These are phyloP conservation scores for Carex littledalei DNA, from an alignment of 176 grass and related monocot genomes.

Conservation along the genomic window DNA sequence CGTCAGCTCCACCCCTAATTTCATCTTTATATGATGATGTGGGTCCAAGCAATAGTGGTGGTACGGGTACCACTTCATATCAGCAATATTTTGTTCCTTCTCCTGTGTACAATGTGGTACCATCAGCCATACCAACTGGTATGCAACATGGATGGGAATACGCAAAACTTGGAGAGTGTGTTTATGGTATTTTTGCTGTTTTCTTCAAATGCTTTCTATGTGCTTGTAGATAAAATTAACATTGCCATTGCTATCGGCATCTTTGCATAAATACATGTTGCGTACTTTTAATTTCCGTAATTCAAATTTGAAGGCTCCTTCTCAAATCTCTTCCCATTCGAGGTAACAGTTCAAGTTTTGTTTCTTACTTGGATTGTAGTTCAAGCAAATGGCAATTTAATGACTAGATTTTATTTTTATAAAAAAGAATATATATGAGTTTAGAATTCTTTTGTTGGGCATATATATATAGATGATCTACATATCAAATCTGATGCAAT, in stretches of 20 bases:
- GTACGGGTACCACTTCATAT: slow-evolving; percentile 7
- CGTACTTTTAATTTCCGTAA: neutral
- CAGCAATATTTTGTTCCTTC: slow-evolving; percentile 33
- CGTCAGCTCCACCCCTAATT: slow-evolving; percentile 10
- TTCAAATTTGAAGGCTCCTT: neutral
- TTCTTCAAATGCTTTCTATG: slow-evolving; percentile 6
- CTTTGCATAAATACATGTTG: neutral
- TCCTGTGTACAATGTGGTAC: slow-evolving; percentile 6
- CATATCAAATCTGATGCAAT: neutral
- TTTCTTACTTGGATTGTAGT: neutral
- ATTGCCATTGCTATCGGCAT: neutral
- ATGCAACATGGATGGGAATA: neutral
- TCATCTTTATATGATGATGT: neutral
- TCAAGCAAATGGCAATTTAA: neutral
- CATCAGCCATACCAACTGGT: neutral
- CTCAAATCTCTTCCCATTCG: neutral
- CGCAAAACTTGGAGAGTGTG: slow-evolving; percentile 17
- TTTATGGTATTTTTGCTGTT: neutral
- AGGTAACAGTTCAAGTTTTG: neutral
- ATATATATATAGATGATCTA: neutral
- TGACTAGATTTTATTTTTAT: neutral
- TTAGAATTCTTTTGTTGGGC: neutral
- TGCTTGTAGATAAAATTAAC: neutral
- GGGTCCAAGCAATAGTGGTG: neutral
- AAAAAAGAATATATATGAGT: neutral